These are phyloP conservation scores for Skeletonema costatum DNA, from an alignment of 108 stramenopile genomes.

Conservation along the genomic window DNA sequence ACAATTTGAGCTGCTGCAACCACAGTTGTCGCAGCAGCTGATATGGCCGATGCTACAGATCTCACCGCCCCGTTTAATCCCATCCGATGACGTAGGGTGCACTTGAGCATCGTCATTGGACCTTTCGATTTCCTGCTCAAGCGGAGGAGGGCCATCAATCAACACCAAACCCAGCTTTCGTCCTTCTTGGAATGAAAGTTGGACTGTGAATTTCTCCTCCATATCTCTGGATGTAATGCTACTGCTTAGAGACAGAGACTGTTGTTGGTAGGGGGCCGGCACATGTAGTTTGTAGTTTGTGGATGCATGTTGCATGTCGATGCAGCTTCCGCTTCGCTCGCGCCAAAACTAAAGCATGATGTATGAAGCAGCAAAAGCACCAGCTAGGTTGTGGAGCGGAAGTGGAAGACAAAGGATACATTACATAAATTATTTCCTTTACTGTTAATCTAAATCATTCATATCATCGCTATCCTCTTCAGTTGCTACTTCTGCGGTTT, in stretches of 20 bases:
- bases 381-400: too few species aligned
- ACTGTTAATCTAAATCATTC: slow-evolving; percentile 57
- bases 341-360: too few species aligned
- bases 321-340: too few species aligned
- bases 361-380: too few species aligned
- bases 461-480: slow-evolving; percentile 36
- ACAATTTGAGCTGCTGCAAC: neutral
- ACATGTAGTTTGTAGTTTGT: too few species aligned
- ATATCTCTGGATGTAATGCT: neutral
- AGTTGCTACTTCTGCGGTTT: neutral
- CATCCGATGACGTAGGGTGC: neutral
- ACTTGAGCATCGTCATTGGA: neutral
- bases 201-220: neutral
- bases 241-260: too few species aligned
- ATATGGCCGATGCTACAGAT: neutral
- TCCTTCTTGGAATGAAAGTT: neutral
- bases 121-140: too few species aligned
- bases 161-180: slow-evolving; percentile 3
- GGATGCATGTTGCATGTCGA: too few species aligned
- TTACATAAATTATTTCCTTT: neutral
- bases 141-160: neutral
- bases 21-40: neutral
- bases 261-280: too few species aligned
- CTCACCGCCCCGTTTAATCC: neutral
- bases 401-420: too few species aligned